phyloP scores from a whole-genome alignment of 805 yeast genomes.

The Wickerhamiella siamensis region DNA sequence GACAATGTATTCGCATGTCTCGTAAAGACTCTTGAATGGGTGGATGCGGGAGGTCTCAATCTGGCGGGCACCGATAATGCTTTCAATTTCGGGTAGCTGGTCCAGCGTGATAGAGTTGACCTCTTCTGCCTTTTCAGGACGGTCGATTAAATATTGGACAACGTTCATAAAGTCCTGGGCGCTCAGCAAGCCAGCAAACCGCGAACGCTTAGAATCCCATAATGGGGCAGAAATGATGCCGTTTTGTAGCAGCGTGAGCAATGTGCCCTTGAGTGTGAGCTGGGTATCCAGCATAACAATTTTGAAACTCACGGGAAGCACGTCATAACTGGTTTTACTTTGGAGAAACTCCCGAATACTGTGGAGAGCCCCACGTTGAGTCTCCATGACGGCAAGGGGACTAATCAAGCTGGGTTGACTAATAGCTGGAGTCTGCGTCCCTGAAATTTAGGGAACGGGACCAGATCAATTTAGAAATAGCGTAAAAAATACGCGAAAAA shows the following conservation, averaged over 20 bases:
- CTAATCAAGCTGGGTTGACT: too few relatives aligned
- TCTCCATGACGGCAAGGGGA: too few relatives aligned
- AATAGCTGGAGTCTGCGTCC: too few relatives aligned
- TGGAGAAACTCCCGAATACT: constrained; percentile 75
- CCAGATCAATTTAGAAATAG: too few relatives aligned
- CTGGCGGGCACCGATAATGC: constrained; percentile 71
- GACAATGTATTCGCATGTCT: constrained; percentile 87
- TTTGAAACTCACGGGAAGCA: constrained; percentile 86
- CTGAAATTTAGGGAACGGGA: too few relatives aligned
- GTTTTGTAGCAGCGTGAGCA: constrained; percentile 80
- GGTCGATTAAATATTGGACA: constrained; percentile 79
- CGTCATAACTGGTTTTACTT: constrained; percentile 90
- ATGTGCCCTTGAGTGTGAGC: constrained; percentile 72
- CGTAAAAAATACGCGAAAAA: too few relatives aligned
- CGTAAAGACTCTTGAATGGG: constrained; percentile 78
- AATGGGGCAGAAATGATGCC: constrained; percentile 92
- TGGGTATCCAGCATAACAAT: constrained; percentile 88
- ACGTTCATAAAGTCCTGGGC: constrained; percentile 89
- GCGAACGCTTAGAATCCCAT: constrained; percentile 81
- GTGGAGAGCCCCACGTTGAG: constrained; percentile 45
- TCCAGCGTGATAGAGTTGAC: constrained; percentile 76
- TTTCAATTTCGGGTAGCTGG: constrained; percentile 75
- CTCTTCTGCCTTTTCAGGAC: constrained; percentile 72
- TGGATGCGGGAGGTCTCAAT: constrained; percentile 78
- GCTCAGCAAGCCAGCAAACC: constrained; percentile 89